Evolutionary conservation across 441 rosid genomes (phyloP), one percentile per base, ranked within the genome.

Genomic region (Erodium chrysanthum): DNA sequence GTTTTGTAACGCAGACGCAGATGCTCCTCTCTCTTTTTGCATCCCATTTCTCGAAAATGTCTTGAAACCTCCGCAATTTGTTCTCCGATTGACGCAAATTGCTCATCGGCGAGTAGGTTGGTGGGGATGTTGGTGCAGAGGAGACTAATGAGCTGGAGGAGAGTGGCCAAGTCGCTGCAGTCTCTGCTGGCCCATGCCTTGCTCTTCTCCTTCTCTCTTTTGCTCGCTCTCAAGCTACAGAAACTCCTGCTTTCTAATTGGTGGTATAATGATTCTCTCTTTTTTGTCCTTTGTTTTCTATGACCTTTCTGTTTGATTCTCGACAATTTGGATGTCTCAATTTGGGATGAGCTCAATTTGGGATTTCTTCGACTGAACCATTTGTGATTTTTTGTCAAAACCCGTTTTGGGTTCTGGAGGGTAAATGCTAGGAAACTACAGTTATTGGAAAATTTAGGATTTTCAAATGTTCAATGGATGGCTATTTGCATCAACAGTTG

Each of bases 191-290:
- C 93, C 21, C 96, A 92, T 70, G 70, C 46, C 54, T 76, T 86
- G 69, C 90, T 89, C 75, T 85, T 92, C 84, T 78, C 87, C 66
- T 89, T 89, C 87, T 83, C 92, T 44, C 82, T 89, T 69, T 79
- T 89, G 73, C 89, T 92, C 54, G 78, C 79, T 80, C 78, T 89
- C 76, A 92, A 84, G 89, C 95, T 89, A 71, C 78, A 85, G 20
- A 88, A 68, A 70, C 61, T 78, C 69, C 63, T 84, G 35, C 75
- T 86, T 70, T 77, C 59, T 78, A 81, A 87, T 0, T 92, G 98
- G 98, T 88, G 96, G 98, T 92, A 33, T 23, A 91, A 1, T 9
- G 10, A 8, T 8, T 65, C 18, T 22, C 3, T 69, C 31, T 52
- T 37, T 50, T 18, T 4, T 1, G n/a, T 11, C n/a, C 50, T 42